Conservation (phyloP, 2,329 filamentous ascomycete species). For the Blastomyces emzantsi region DNA sequence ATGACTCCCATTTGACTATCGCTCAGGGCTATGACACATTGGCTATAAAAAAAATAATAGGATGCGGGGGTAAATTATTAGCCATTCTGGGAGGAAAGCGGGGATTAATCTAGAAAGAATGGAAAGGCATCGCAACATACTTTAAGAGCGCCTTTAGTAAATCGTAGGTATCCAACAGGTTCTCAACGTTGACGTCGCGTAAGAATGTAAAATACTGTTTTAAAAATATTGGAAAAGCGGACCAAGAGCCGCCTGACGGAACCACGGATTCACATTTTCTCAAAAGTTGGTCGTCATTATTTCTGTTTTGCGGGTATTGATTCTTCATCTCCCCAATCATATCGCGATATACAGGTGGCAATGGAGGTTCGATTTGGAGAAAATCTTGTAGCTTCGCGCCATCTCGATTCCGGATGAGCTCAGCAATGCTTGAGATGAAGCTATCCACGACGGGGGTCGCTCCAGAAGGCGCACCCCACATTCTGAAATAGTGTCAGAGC, state of each 20-base stretch:
- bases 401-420: constrained; percentile 54
- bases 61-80: constrained; percentile 3
- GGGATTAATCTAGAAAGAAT: background rate
- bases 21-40: constrained; percentile 71
- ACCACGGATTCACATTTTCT: constrained; percentile 53
- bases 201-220: constrained; percentile 73
- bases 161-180: constrained; percentile 66
- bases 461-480: constrained; percentile 13
- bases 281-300: constrained; percentile 43
- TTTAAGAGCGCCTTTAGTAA: constrained; percentile 64
- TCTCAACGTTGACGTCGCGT: constrained; percentile 67
- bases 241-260: constrained; percentile 62
- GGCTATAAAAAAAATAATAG: constrained; percentile 40
- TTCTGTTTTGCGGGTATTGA: constrained; percentile 42
- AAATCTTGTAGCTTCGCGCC: constrained; percentile 58
- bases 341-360: constrained; percentile 56
- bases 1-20: constrained; percentile 72
- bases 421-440: constrained; percentile 58
- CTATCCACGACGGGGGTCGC: constrained; percentile 56
- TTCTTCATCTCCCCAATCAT: constrained; percentile 59
- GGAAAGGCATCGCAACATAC: constrained; percentile 44
- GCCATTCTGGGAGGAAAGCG: background rate
- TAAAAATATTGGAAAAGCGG: constrained; percentile 68
- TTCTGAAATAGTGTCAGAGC: background rate
- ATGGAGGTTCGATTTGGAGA: constrained; percentile 64